phyloP scores from a whole-genome alignment of 2,329 filamentous ascomycete genomes.

The Ophiostoma tasmaniense region DNA sequence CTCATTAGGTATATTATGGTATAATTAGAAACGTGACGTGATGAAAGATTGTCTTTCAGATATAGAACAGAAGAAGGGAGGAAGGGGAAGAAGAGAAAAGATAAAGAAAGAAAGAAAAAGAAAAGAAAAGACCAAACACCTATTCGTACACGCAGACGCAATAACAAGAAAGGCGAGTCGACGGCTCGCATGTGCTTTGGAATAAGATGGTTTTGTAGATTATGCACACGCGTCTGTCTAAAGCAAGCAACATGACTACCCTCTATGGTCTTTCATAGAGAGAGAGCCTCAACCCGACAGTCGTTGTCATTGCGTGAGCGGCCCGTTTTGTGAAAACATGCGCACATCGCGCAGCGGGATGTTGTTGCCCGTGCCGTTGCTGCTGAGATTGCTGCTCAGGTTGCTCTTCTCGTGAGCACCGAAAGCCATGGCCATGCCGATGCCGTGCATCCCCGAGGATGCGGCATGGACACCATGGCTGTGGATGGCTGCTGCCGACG shows the following conservation, averaged over 20 bases:
- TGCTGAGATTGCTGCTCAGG: slow-evolving; percentile 43
- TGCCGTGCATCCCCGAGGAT: slow-evolving; percentile 12
- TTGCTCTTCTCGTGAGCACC: slow-evolving; percentile 37
- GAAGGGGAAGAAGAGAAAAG: neutral
- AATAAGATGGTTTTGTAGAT: neutral
- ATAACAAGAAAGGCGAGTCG: neutral
- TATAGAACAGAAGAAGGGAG: neutral
- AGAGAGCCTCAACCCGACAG: slow-evolving; percentile 18
- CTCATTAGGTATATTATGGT: slow-evolving; percentile 2
- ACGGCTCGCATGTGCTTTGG: neutral
- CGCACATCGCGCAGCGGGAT: slow-evolving; percentile 40
- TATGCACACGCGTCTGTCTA: neutral
- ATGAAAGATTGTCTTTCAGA: neutral
- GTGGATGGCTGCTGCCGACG: neutral
- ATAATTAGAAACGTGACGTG: neutral
- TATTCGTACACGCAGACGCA: neutral
- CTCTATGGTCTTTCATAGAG: too few species aligned
- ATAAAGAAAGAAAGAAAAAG: neutral
- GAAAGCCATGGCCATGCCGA: slow-evolving; percentile 13
- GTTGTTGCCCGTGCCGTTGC: slow-evolving; percentile 44
- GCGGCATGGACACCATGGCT: neutral
- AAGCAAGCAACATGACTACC: neutral
- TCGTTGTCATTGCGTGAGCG: slow-evolving; percentile 21
- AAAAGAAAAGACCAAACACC: neutral
- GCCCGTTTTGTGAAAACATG: slow-evolving; percentile 29